Conservation (phyloP, 108 stramenopile species). For the Nitzschia inconspicua region DNA sequence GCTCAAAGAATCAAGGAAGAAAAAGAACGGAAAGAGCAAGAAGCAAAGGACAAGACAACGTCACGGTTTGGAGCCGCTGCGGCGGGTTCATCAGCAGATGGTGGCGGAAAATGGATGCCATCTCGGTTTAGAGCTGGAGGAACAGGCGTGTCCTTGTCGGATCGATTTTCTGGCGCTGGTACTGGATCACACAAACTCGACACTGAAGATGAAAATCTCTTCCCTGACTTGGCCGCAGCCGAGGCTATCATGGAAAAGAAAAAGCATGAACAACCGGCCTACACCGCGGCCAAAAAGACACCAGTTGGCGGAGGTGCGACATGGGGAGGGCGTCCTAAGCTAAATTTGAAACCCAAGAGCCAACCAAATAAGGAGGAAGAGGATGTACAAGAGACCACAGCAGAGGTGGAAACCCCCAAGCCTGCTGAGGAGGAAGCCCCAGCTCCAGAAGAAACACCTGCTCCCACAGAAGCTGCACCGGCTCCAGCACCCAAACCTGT, state of each 20-base stretch:
- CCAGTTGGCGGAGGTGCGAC: constrained; percentile 55
- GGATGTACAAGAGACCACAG: constrained; percentile 3
- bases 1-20: constrained; percentile 70
- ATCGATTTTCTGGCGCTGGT: constrained; percentile 14
- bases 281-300: constrained; percentile 43
- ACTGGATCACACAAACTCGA: constrained; percentile 38
- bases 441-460: constrained; percentile 10
- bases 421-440: constrained; percentile 20
- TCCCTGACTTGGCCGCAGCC: constrained; percentile 82
- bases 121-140: constrained; percentile 39
- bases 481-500: constrained; percentile 11
- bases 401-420: constrained; percentile 14
- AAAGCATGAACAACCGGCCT: constrained; percentile 31
- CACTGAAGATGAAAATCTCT: constrained; percentile 68
- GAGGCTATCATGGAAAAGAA: constrained; percentile 79
- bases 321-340: constrained; percentile 48
- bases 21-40: constrained; percentile 63
- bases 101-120: constrained; percentile 66
- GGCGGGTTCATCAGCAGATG: constrained; percentile 8
- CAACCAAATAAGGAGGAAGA: constrained; percentile 11
- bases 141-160: constrained; percentile 9
- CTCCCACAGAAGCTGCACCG: not conserved
- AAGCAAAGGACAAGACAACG: constrained; percentile 14
- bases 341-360: constrained; percentile 12
- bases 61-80: constrained; percentile 27